Percentiles rank a stretch among this genome's conserved stretches.
phyloP scores from a whole-genome alignment of 1,284 basidiomycete species.

The Phylloboletellus chloephorus region DNA sequence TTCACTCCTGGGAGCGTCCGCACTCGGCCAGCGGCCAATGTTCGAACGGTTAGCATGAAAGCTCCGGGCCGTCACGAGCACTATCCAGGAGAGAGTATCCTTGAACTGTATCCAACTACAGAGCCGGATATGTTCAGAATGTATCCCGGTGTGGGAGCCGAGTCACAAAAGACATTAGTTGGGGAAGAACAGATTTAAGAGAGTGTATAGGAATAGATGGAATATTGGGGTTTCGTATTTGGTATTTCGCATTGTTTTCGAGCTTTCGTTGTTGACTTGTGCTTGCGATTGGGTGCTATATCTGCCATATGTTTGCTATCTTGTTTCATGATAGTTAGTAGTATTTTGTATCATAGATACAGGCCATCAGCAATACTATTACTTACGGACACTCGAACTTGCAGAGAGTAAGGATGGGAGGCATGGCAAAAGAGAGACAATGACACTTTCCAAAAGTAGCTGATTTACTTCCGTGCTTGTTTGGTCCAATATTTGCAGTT shows the following conservation, averaged over 20 bases:
- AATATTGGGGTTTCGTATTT: not conserved
- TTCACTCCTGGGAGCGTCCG: slow-evolving; percentile 6
- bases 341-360: slow-evolving; percentile 8
- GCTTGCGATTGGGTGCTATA: slow-evolving; percentile 1
- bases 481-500: slow-evolving; percentile 19
- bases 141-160: not conserved
- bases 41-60: slow-evolving; percentile 16
- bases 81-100: slow-evolving; percentile 16
- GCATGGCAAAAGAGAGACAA: not conserved
- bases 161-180: not conserved
- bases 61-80: not conserved
- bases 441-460: not conserved
- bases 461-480: slow-evolving; percentile 2
- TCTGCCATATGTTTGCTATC: slow-evolving; percentile 1
- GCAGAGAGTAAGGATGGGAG: not conserved
- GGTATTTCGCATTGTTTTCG: slow-evolving; percentile 4
- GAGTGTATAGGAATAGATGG: not conserved
- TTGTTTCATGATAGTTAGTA: slow-evolving; percentile 1
- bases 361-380: slow-evolving; percentile 5
- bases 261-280: slow-evolving; percentile 1
- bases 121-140: slow-evolving; percentile 1
- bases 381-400: not conserved
- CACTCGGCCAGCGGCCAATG: not conserved
- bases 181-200: not conserved
- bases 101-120: slow-evolving; percentile 9